Base-by-base conservation (phyloP, 257 asterid genomes). In the Misopates orontium region DNA sequence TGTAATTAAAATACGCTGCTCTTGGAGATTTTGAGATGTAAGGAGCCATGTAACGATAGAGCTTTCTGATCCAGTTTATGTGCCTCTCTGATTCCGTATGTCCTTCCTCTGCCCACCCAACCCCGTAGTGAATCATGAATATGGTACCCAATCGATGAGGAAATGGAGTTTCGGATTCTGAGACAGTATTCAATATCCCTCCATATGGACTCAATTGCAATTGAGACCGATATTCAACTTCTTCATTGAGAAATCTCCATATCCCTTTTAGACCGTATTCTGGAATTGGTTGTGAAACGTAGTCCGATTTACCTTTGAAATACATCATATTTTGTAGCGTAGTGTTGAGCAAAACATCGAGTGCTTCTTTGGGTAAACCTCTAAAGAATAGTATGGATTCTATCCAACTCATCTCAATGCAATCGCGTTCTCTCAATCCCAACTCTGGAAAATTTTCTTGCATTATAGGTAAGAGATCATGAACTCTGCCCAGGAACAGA, bases 381-480 rank as follows among this genome's bases (percentile, higher is more conserved):
- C 25, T 8, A 13, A 67, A 73, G 44, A 14, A 67, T 7, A 68
- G 56, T 23, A 7, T 7, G 0, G 78, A 67, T 10, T 73, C 56
- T 8, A 61, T 39, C 78, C 78, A 73, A 7, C 70, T 62, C 74
- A 67, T 73, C 25, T 73, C 73, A 0, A 0, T 17, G 12, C 66
- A 68, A 13, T 73, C 78, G 24, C 53, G 66, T 61, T 16, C 18
- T 9, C 4, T 25, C 66, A 67, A 45, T 8, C 73, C 71, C 42
- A 67, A 55, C 51, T 73, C 74, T 0, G 73, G 70, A n/a, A 73
- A 67, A 4, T 60, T 55, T 3, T 55, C 61, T 24, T 55, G 61
- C 61, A 55, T 22, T 55, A 25, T 55, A 1, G 61, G 61, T 24
- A 55, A 10, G 61, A 55, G 61, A 55, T 55, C 61, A 15, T 24